Conservation (phyloP, 2,329 filamentous ascomycete genomes). For the Venturia aucupariae region DNA sequence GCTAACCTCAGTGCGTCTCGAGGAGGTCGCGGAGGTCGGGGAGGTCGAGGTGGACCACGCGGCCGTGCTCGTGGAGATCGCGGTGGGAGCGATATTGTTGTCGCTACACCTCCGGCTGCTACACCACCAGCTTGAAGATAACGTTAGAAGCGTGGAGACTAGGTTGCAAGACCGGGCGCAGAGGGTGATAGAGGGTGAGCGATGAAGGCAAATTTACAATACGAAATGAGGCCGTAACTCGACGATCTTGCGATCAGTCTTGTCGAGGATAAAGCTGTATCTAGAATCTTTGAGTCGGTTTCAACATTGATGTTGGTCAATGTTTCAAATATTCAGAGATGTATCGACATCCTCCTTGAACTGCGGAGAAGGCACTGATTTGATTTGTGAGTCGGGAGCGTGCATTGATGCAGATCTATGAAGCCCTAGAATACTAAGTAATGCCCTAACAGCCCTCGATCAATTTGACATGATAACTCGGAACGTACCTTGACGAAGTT, state of each 20-base stretch:
- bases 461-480: not conserved
- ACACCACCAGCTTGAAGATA: not conserved
- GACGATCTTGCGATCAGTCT: not conserved
- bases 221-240: not conserved
- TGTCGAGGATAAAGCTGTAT: not conserved
- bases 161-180: not conserved
- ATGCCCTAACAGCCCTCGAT: not conserved
- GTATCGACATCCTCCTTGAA: too few species aligned
- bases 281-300: not conserved
- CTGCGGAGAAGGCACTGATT: too few species aligned
- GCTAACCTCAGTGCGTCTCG: conserved; percentile 17
- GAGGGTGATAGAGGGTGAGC: not conserved
- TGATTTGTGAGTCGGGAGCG: not conserved
- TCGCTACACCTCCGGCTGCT: not conserved
- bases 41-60: conserved; percentile 16
- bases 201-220: not conserved
- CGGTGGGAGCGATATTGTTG: not conserved
- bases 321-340: too few species aligned
- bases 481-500: not conserved
- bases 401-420: not conserved
- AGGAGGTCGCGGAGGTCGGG: conserved; percentile 20
- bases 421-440: not conserved
- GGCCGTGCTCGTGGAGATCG: conserved; percentile 13
- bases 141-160: not conserved
- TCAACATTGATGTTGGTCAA: not conserved